Base-by-base conservation (phyloP, 345 rosid genomes). In the Eucalyptus cloeziana region DNA sequence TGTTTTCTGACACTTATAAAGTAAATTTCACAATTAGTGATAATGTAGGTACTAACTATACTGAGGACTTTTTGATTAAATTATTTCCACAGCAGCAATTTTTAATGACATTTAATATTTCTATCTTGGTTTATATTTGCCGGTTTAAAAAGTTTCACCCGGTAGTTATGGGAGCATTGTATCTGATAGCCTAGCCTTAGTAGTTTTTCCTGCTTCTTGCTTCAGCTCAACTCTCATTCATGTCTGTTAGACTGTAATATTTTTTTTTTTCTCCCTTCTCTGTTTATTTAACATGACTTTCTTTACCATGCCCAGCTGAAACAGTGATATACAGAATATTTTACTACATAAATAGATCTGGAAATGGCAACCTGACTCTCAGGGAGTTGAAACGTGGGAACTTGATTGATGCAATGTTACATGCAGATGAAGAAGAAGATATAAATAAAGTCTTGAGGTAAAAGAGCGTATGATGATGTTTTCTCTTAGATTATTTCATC, bases 251-350 rank as follows among this genome's bases (percentile, higher is more conserved):
- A 76, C 83, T 37, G 27, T 37, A 37, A 33, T 76, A 40, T 21
- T 76, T 37, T 76, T 47, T 37, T 76, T 76, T 40, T 40, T 76
- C 83, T 76, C 30, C 44, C 15, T 76, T 76, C 9, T 40, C 85
- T 40, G 43, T 76, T 86, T 30, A 87, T 86, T 47, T 87, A 60
- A 86, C 87, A 90, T 87, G 69, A 88, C 89, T 33, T 89, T 87
- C 93, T 87, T 90, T 86, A 67, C 89, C 88, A 85, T 91, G 91
- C 87, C 15, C 98, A 98, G 99, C 96, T 92, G 98, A 97, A 95
- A 97, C 99, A 81, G 99, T 97, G 89, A 93, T 97, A 94, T 96
- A 96, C 96, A 94, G 98, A 94, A 97, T 98, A 90, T 98, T 98
- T 93, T 97, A 95, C 94, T 90, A 94, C 93, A 92, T 93, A 88